Percentiles rank a stretch among this genome's conserved stretches.
Conservation (phyloP, 1,284 basidiomycete species). For the Cryptococcus sp. region DNA sequence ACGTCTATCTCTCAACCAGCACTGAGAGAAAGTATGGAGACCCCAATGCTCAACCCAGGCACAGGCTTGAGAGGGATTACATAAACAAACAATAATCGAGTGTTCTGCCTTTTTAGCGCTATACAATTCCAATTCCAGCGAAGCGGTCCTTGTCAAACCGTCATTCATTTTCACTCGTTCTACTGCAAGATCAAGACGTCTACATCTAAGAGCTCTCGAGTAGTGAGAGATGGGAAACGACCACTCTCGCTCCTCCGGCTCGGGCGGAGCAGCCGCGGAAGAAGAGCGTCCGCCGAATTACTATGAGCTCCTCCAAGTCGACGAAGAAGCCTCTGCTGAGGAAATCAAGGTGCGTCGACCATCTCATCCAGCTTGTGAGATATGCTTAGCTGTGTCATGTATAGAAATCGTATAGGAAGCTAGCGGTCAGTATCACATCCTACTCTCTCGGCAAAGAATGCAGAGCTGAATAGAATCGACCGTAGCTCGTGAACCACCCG, state of each 20-base stretch:
- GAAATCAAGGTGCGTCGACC: conserved; percentile 73
- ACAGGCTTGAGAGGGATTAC: no score
- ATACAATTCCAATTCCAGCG: background rate
- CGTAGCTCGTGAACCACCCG: conserved; percentile 73
- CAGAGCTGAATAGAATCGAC: background rate
- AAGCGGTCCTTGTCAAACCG: background rate
- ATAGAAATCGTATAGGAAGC: conserved; percentile 75
- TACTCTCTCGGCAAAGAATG: background rate
- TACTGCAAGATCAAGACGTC: background rate
- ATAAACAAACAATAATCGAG: background rate
- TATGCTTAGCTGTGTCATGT: background rate
- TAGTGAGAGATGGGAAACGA: conserved; percentile 45
- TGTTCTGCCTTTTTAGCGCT: background rate
- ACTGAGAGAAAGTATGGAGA: no score
- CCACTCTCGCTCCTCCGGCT: conserved; percentile 34
- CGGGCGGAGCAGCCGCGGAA: conserved; percentile 2
- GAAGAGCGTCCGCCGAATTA: conserved; percentile 61
- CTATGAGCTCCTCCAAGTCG: conserved; percentile 75
- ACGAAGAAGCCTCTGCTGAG: conserved; percentile 76
- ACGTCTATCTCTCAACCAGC: no score
- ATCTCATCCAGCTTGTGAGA: background rate
- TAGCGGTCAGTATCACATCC: conserved; percentile 59
- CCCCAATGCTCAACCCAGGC: no score
- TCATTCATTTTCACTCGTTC: background rate
- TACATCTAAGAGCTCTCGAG: no score